Conservation (phyloP, 441 rosid genomes). For the Arabidopsis hybrid region DNA sequence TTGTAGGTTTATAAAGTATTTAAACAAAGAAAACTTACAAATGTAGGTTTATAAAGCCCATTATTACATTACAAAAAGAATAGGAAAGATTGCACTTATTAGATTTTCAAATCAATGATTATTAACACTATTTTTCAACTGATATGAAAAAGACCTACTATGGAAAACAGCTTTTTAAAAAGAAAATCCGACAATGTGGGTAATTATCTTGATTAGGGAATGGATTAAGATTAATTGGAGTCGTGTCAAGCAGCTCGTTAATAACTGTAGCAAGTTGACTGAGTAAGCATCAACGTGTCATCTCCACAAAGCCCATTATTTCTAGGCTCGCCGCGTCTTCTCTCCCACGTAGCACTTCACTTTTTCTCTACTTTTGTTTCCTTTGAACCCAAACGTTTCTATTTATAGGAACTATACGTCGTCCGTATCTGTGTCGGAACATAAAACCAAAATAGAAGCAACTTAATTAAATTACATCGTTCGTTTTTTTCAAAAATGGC, state of each 20-base stretch:
- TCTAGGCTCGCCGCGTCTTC: conserved; percentile 40
- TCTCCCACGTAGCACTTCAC: conserved; percentile 20
- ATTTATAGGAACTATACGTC: conserved; percentile 25
- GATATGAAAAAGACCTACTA: too few species aligned
- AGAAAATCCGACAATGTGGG: background rate
- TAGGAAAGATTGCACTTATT: too few species aligned
- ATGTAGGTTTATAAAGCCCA: too few species aligned
- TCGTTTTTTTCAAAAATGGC: conserved; percentile 46
- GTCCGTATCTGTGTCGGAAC: conserved; percentile 34
- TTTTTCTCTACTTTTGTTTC: background rate
- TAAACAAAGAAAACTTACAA: too few species aligned
- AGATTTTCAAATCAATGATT: too few species aligned
- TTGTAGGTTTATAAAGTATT: too few species aligned
- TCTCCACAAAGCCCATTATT: conserved; percentile 8
- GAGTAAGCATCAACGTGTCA: conserved; percentile 55
- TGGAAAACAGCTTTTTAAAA: too few species aligned
- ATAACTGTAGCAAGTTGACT: conserved; percentile 41
- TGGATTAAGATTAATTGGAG: conserved; percentile 11
- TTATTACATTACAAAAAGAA: too few species aligned
- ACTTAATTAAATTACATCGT: background rate
- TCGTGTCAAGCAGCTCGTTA: conserved; percentile 44
- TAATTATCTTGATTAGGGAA: background rate
- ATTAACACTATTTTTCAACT: too few species aligned
- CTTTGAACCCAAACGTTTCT: conserved; percentile 12
- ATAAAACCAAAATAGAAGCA: conserved; percentile 22